These are phyloP conservation scores for Capsicum rhomboideum DNA, from an alignment of 257 asterid species.

Conservation along the genomic window DNA sequence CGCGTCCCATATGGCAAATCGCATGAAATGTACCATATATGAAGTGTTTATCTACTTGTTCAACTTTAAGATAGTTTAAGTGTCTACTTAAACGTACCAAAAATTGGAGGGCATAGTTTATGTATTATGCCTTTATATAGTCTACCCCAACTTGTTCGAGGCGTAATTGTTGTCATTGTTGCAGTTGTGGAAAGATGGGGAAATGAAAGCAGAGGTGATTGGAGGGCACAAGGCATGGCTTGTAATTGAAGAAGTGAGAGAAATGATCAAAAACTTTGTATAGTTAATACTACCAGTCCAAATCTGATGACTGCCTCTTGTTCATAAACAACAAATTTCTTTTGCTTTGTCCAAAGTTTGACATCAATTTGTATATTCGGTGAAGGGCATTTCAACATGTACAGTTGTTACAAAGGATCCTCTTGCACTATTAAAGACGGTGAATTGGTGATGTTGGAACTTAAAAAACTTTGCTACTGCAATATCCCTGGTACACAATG, in stretches of 20 bases:
- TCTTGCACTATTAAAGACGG: neutral
- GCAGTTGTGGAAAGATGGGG: constrained; percentile 95
- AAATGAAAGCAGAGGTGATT: constrained; percentile 84
- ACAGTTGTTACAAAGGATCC: neutral
- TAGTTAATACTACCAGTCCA: neutral
- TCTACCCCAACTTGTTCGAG: neutral
- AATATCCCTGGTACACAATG: too few species aligned
- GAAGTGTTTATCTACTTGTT: too few species aligned
- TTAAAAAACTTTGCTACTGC: neutral
- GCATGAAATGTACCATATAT: too few species aligned
- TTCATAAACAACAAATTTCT: neutral
- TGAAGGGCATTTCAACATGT: neutral
- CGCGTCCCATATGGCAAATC: too few species aligned
- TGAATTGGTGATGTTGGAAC: neutral
- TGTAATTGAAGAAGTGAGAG: constrained; percentile 81
- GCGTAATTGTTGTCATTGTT: neutral
- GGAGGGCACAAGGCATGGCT: constrained; percentile 99
- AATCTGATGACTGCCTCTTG: neutral
- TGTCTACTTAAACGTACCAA: too few species aligned
- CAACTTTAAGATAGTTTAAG: too few species aligned
- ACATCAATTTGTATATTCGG: neutral
- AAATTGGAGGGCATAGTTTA: too few species aligned
- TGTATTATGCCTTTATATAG: too few species aligned
- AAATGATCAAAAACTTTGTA: constrained; percentile 55
- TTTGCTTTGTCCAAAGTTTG: neutral